These are phyloP conservation scores for Geotrichum reessii DNA, from an alignment of 1,139 yeast genomes.

Conservation along the genomic window DNA sequence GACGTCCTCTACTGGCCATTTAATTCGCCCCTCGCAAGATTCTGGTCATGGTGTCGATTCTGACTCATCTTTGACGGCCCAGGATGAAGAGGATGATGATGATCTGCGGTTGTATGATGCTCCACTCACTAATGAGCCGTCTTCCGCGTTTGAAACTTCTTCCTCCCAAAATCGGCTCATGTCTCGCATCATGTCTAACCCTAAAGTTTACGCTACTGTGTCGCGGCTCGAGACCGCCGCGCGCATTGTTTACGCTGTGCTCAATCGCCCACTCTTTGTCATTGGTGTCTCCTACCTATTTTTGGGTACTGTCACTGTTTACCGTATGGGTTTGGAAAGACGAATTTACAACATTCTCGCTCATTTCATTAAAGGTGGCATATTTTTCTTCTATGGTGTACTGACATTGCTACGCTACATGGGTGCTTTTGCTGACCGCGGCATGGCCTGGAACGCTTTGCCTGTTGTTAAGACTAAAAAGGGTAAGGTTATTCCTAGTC, in stretches of 20 bases:
- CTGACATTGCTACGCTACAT: constrained; percentile 76
- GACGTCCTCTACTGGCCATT: constrained; percentile 11
- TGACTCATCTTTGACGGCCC: constrained; percentile 13
- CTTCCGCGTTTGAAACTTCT: neutral
- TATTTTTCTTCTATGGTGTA: constrained; percentile 70
- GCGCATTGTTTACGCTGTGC: constrained; percentile 43
- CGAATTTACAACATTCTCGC: constrained; percentile 79
- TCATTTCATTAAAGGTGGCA: constrained; percentile 94
- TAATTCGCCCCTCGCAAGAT: constrained; percentile 26
- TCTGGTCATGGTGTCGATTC: constrained; percentile 25
- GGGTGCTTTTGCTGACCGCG: constrained; percentile 68
- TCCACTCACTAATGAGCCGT: constrained; percentile 5
- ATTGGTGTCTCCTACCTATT: constrained; percentile 56
- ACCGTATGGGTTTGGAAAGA: constrained; percentile 58
- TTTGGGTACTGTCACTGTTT: constrained; percentile 73
- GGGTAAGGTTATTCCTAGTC: neutral
- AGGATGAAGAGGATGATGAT: constrained; percentile 13
- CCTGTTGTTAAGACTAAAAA: constrained; percentile 26
- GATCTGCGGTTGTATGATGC: constrained; percentile 1
- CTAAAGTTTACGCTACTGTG: constrained; percentile 35
- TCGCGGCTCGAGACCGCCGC: constrained; percentile 38
- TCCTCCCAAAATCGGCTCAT: constrained; percentile 24
- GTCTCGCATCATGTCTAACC: constrained; percentile 27
- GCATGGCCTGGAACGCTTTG: constrained; percentile 88
- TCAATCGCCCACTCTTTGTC: constrained; percentile 63